Conservation (phyloP, 129 eudicot genomes). For the Flaveria trinervia region DNA sequence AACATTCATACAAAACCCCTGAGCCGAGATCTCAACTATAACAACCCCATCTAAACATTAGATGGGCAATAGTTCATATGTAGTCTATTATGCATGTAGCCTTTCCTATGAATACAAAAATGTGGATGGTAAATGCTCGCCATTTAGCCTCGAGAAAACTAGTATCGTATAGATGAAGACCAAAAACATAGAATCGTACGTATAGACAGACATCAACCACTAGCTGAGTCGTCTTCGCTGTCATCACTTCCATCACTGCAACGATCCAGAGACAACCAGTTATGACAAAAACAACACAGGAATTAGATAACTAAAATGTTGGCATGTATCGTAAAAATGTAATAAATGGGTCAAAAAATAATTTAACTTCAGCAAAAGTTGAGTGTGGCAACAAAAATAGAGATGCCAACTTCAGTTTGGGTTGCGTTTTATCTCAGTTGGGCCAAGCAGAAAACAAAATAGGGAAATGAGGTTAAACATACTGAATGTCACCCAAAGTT, state of each 20-base stretch:
- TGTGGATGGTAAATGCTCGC: slow-evolving; percentile 13
- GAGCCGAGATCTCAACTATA: slow-evolving; percentile 23
- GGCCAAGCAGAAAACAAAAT: neutral
- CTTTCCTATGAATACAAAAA: slow-evolving; percentile 42
- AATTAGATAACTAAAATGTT: too few relatives aligned
- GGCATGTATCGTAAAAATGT: neutral
- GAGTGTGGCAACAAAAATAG: neutral
- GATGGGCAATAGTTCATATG: slow-evolving; percentile 10
- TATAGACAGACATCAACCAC: slow-evolving; percentile 43
- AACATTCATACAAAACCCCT: slow-evolving; percentile 3
- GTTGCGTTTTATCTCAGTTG: neutral
- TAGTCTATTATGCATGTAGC: slow-evolving; percentile 27
- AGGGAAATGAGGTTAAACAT: neutral
- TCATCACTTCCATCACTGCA: slow-evolving; percentile 84
- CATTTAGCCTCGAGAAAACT: slow-evolving; percentile 5
- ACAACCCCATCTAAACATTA: slow-evolving; percentile 23
- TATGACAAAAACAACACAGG: neutral
- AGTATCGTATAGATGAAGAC: slow-evolving; percentile 26
- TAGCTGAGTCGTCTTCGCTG: slow-evolving; percentile 66
- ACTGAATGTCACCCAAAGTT: neutral
- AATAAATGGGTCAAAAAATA: neutral
- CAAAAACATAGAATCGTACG: slow-evolving; percentile 29
- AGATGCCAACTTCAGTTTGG: neutral
- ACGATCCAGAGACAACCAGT: neutral
- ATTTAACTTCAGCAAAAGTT: neutral